These are phyloP conservation scores for Aspergillus campestris DNA, from an alignment of 495 filamentous ascomycete species.

Conservation along the genomic window DNA sequence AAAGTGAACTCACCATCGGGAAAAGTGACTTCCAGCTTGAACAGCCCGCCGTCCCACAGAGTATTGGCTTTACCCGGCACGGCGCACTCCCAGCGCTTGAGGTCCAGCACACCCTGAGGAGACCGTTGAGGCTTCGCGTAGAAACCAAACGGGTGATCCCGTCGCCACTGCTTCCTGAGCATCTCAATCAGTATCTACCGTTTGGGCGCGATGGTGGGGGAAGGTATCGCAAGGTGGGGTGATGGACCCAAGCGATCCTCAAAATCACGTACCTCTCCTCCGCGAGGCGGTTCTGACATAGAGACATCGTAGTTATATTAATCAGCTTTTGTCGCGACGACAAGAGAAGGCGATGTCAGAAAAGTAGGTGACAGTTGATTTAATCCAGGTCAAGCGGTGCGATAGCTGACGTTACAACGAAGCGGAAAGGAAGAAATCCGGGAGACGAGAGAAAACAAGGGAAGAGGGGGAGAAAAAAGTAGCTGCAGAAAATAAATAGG, in stretches of 20 bases:
- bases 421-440: too few relatives aligned
- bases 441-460: too few relatives aligned
- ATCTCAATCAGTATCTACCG: conserved; percentile 10
- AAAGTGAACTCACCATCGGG: conserved; percentile 69
- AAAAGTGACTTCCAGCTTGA: conserved; percentile 88
- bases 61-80: conserved; percentile 94
- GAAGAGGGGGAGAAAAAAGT: too few relatives aligned
- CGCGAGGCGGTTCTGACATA: conserved; percentile 79
- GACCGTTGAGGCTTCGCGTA: conserved; percentile 82
- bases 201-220: not conserved
- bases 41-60: conserved; percentile 91
- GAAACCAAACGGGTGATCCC: conserved; percentile 97
- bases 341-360: not conserved
- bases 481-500: not conserved
- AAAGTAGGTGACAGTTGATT: not conserved
- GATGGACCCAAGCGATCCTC: too few relatives aligned
- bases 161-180: conserved; percentile 86
- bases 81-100: conserved; percentile 95
- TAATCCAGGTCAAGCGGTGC: not conserved
- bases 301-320: conserved; percentile 52
- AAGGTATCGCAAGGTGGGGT: not conserved
- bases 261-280: conserved; percentile 67
- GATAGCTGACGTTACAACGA: too few relatives aligned
- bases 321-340: too few relatives aligned
- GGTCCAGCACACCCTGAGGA: conserved; percentile 69